Conservation (phyloP, 2,329 filamentous ascomycete genomes). For the Pestalotiopsis sp. region DNA sequence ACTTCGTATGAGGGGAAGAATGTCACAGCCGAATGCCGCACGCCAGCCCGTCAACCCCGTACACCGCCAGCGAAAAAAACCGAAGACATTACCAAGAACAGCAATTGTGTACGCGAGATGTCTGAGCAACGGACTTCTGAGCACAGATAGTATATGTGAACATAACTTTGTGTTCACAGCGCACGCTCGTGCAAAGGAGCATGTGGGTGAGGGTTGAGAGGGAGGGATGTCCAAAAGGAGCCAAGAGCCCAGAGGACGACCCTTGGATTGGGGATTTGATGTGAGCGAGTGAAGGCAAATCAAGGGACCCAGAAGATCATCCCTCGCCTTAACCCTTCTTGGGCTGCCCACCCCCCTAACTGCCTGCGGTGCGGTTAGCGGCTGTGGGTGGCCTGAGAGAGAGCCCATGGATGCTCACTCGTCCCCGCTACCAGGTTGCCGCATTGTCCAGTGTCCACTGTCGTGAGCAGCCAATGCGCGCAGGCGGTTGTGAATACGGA, state of each 20-base stretch:
- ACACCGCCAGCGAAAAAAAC: not conserved
- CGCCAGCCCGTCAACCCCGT: not conserved
- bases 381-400: not conserved
- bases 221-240: not conserved
- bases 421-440: constrained; percentile 5
- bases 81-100: not conserved
- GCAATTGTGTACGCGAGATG: not conserved
- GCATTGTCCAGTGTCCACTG: not conserved
- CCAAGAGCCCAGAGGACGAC: constrained; percentile 1
- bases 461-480: not conserved
- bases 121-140: not conserved
- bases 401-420: not conserved
- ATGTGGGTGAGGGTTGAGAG: not conserved
- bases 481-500: not conserved
- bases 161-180: not conserved
- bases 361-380: not conserved
- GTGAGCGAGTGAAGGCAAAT: not conserved
- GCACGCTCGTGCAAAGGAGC: not conserved
- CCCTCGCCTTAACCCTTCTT: not conserved
- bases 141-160: not conserved
- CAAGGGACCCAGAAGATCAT: not conserved
- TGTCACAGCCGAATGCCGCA: not conserved
- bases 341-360: not conserved
- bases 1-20: not conserved
- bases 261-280: not conserved